Conservation (phyloP, 1,284 basidiomycete species). For the Tilletia caries region DNA sequence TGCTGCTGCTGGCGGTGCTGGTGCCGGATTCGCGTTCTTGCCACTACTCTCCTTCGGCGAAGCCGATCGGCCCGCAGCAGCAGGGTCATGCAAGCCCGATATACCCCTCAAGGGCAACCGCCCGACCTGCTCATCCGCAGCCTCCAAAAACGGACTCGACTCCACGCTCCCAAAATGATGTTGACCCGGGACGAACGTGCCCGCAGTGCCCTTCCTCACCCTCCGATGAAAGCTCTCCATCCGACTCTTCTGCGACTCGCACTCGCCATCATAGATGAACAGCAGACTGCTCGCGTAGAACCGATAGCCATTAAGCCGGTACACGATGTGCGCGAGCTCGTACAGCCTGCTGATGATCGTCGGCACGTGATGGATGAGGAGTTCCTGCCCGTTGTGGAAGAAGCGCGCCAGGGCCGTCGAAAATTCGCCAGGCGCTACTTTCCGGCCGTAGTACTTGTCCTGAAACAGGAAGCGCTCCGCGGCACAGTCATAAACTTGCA, state of each 20-base stretch:
- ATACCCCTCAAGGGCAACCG: neutral
- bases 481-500: slow-evolving; percentile 71
- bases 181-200: slow-evolving; percentile 20
- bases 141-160: slow-evolving; percentile 28
- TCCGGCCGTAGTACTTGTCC: slow-evolving; percentile 94
- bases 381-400: slow-evolving; percentile 74
- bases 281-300: slow-evolving; percentile 97
- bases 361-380: slow-evolving; percentile 89
- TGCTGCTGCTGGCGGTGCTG: no score
- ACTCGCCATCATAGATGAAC: slow-evolving; percentile 95
- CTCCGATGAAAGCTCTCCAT: slow-evolving; percentile 40
- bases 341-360: slow-evolving; percentile 85
- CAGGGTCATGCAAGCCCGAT: neutral
- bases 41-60: neutral
- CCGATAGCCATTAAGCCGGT: slow-evolving; percentile 81
- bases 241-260: slow-evolving; percentile 69
- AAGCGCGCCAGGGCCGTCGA: slow-evolving; percentile 75
- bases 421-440: slow-evolving; percentile 81
- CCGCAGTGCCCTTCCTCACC: slow-evolving; percentile 27
- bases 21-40: no score
- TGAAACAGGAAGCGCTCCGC: slow-evolving; percentile 77
- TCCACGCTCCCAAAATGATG: slow-evolving; percentile 22
- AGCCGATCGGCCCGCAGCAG: neutral
- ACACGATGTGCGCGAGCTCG: slow-evolving; percentile 84
- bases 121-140: slow-evolving; percentile 17